Evolutionary conservation across 2,329 filamentous ascomycete genomes (phyloP).

Genomic region (Triangularia verruculosa): DNA sequence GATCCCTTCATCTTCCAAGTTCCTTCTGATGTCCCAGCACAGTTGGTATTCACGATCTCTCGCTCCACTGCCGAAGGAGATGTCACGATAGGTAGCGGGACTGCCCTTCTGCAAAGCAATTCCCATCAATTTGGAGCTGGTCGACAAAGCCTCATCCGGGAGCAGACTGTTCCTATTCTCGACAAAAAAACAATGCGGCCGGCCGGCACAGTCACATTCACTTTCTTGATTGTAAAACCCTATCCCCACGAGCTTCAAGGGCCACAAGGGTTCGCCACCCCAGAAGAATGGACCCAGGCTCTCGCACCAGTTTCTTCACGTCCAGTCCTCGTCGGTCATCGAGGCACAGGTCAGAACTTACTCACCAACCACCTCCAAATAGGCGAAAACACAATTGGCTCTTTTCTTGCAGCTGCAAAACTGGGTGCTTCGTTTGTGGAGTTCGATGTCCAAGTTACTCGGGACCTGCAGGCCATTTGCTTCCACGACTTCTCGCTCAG

Average conservation of each 20-base stretch:
- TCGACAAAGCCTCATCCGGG: constrained; percentile 35
- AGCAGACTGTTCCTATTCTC: constrained; percentile 34
- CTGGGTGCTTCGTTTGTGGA: constrained; percentile 37
- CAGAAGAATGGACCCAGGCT: constrained; percentile 22
- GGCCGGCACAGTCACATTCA: constrained; percentile 36
- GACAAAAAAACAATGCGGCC: constrained; percentile 30
- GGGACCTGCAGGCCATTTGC: constrained; percentile 39
- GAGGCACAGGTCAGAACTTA: constrained; percentile 35
- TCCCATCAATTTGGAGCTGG: constrained; percentile 27
- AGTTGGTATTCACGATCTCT: background rate
- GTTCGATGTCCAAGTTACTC: constrained; percentile 42
- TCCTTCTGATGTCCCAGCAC: background rate
- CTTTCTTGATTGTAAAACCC: constrained; percentile 30
- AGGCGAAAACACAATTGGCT: constrained; percentile 39
- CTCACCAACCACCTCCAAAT: constrained; percentile 34
- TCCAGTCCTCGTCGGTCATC: constrained; percentile 33
- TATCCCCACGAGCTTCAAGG: background rate
- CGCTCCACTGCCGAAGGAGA: background rate
- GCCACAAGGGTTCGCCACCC: background rate
- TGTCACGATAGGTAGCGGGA: constrained; percentile 29
- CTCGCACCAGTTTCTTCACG: constrained; percentile 5
- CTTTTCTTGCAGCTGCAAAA: constrained; percentile 34
- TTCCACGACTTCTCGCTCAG: constrained; percentile 43
- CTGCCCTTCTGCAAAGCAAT: constrained; percentile 29
- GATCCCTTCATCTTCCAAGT: background rate